These are phyloP conservation scores for Scheffersomyces lignosus DNA, from an alignment of 805 yeast genomes.

Conservation along the genomic window DNA sequence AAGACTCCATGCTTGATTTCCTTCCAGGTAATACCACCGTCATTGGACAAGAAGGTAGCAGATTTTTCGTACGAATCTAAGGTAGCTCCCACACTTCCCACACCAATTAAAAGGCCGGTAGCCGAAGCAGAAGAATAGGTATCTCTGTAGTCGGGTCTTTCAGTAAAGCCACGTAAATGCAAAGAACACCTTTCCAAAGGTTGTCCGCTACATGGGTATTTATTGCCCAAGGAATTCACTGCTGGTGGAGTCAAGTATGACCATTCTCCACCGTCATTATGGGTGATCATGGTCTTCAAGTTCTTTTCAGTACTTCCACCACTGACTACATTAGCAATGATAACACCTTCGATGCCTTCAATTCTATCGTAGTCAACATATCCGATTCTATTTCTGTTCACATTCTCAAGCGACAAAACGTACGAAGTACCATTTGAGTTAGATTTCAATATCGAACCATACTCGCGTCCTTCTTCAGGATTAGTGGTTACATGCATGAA, in stretches of 20 bases:
- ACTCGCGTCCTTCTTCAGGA: conserved; percentile 50
- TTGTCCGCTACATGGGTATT: conserved; percentile 51
- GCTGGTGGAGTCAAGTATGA: conserved; percentile 65
- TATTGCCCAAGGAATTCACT: conserved; percentile 59
- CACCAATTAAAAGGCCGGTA: conserved; percentile 82
- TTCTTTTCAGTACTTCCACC: conserved; percentile 49
- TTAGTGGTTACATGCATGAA: conserved; percentile 81
- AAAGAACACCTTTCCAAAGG: conserved; percentile 67
- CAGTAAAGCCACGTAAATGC: conserved; percentile 89
- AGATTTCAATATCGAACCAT: conserved; percentile 81
- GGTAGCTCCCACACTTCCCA: conserved; percentile 83
- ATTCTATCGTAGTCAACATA: conserved; percentile 88
- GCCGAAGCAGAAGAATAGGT: conserved; percentile 89
- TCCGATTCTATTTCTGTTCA: conserved; percentile 72
- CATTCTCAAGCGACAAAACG: conserved; percentile 63
- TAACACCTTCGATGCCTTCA: conserved; percentile 81
- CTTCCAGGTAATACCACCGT: conserved; percentile 89
- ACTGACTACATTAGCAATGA: conserved; percentile 73
- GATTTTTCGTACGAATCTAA: conserved; percentile 53
- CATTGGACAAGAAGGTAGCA: conserved; percentile 76
- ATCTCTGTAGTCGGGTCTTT: conserved; percentile 79
- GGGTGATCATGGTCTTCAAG: conserved; percentile 72
- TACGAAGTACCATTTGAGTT: conserved; percentile 91
- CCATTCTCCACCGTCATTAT: conserved; percentile 94
- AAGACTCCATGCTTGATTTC: conserved; percentile 71